A percentile compares a stretch with the other conserved stretches of the same genome.
phyloP scores from a whole-genome alignment of 805 yeast genomes.

The Barnettozyma vustinii region DNA sequence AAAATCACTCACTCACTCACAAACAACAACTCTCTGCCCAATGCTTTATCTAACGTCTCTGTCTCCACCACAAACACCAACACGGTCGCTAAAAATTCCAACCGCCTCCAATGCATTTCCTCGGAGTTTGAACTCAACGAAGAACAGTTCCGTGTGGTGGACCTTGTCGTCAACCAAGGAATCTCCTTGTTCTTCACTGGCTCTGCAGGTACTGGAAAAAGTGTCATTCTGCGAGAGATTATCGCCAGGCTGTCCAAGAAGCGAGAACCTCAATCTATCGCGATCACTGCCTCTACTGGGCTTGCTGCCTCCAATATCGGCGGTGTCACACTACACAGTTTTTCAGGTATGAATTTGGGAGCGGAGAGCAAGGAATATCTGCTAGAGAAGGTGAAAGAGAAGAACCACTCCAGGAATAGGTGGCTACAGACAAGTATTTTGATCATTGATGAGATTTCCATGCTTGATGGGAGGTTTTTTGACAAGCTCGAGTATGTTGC shows the following conservation, averaged over 20 bases:
- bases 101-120: not conserved
- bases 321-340: conserved; percentile 82
- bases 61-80: not conserved
- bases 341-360: conserved; percentile 79
- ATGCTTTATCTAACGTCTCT: too few relatives aligned
- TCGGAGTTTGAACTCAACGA: conserved; percentile 26
- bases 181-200: conserved; percentile 71
- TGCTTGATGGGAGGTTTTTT: conserved; percentile 79
- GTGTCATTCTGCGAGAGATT: conserved; percentile 59
- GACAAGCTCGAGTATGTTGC: conserved; percentile 74
- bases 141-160: conserved; percentile 50
- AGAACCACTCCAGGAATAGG: conserved; percentile 36
- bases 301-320: conserved; percentile 92
- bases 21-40: too few relatives aligned
- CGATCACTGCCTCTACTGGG: conserved; percentile 94
- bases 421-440: conserved; percentile 71
- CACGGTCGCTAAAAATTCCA: not conserved
- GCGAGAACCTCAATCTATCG: conserved; percentile 49
- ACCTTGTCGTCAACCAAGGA: conserved; percentile 44
- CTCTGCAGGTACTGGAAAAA: conserved; percentile 85
- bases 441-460: conserved; percentile 87
- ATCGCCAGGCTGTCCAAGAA: conserved; percentile 45
- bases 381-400: conserved; percentile 38
- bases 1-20: too few relatives aligned
- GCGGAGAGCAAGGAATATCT: conserved; percentile 41